Evolutionary conservation across 345 rosid species (phyloP).

Genomic region (Melastoma malabathricum): DNA sequence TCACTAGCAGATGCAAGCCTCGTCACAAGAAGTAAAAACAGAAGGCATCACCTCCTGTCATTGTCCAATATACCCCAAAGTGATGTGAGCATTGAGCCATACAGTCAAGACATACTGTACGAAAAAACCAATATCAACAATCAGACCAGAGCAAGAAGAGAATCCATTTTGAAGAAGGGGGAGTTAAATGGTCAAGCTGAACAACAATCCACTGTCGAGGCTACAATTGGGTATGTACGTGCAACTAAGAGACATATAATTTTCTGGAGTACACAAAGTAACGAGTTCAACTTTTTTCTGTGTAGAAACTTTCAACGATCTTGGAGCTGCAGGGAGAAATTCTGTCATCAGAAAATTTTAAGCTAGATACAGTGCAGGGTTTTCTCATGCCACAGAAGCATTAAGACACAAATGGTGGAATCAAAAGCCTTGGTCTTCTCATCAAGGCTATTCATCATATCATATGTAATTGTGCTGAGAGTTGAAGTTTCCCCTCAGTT

Average conservation of each 20-base stretch:
- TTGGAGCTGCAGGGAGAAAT: constrained; percentile 17
- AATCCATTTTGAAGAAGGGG: constrained; percentile 5
- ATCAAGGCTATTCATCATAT: too few species aligned
- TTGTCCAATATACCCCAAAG: constrained; percentile 20
- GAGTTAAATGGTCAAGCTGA: constrained; percentile 6
- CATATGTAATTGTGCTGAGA: too few species aligned
- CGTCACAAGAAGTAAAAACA: constrained; percentile 5
- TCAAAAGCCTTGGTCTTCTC: too few species aligned
- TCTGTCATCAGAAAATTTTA: constrained; percentile 9
- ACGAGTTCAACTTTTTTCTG: not conserved
- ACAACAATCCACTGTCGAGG: constrained; percentile 1
- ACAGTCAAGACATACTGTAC: constrained; percentile 20
- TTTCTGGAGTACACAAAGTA: not conserved
- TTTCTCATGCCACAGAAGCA: too few species aligned
- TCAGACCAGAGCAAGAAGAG: constrained; percentile 9
- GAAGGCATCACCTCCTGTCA: constrained; percentile 14
- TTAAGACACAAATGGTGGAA: too few species aligned
- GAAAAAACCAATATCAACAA: constrained; percentile 11
- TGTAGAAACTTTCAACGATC: constrained; percentile 9
- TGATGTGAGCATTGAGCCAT: constrained; percentile 19
- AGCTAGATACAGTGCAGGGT: not conserved
- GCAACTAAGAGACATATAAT: not conserved
- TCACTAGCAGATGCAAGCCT: constrained; percentile 3
- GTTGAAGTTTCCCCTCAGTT: too few species aligned
- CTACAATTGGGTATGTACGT: constrained; percentile 9